Conservation (phyloP, 129 eudicot species). For the Flaveria brownii region DNA sequence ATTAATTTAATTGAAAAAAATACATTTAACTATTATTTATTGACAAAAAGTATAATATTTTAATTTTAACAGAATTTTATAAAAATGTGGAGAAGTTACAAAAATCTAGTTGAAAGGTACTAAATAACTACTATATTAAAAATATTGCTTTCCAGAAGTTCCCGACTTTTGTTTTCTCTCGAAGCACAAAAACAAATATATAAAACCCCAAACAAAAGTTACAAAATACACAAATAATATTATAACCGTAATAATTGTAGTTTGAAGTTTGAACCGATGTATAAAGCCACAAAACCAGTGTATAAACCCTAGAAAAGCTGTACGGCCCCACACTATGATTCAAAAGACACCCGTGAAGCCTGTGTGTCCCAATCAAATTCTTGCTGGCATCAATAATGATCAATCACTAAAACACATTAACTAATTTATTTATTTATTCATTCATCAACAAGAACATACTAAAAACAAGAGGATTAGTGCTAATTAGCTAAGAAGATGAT, state of each 20-base stretch:
- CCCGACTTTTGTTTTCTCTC: constrained; percentile 26
- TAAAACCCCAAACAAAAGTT: not conserved
- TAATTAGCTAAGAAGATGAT: constrained; percentile 26
- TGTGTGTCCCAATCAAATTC: constrained; percentile 41
- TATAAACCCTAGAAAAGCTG: constrained; percentile 28
- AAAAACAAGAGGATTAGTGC: constrained; percentile 14
- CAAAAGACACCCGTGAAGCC: constrained; percentile 48
- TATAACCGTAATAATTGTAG: constrained; percentile 18
- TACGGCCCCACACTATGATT: constrained; percentile 32
- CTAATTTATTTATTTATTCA: not conserved
- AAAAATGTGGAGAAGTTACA: not conserved
- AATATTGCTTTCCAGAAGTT: constrained; percentile 17
- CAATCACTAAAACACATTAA: not conserved
- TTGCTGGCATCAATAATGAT: constrained; percentile 36
- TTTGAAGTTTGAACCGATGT: constrained; percentile 16
- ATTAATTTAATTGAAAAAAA: too few species aligned
- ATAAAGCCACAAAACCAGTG: constrained; percentile 32
- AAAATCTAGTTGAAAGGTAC: constrained; percentile 3
- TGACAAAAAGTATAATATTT: too few species aligned
- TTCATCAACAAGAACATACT: not conserved
- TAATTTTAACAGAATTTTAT: too few species aligned
- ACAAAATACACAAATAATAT: constrained; percentile 5
- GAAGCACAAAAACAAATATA: constrained; percentile 5
- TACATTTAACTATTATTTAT: not conserved
- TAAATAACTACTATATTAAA: not conserved